Conservation (phyloP, 2,329 filamentous ascomycete species). For the Ophiostoma ips region DNA sequence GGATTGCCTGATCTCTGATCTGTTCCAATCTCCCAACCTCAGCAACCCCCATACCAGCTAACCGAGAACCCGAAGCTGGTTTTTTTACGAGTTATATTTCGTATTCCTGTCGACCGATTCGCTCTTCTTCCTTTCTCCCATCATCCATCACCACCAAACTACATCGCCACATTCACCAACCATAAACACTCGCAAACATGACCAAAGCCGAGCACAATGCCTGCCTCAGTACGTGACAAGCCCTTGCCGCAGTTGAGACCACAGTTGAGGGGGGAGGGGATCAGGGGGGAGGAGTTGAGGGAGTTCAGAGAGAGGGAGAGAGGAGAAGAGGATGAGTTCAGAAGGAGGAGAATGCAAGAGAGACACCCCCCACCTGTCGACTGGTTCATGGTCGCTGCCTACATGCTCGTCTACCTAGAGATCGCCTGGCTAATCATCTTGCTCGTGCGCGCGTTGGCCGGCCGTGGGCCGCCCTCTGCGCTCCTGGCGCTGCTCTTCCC, state of each 20-base stretch:
- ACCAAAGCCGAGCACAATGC: constrained; percentile 44
- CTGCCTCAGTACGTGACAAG: constrained; percentile 41
- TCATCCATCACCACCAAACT: constrained; percentile 13
- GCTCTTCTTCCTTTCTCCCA: neutral
- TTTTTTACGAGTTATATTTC: too few relatives aligned
- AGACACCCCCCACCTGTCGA: constrained; percentile 15
- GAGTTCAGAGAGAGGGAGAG: neutral
- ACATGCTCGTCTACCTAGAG: constrained; percentile 42
- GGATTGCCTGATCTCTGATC: too few relatives aligned
- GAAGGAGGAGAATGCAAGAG: neutral
- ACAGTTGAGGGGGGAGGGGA: constrained; percentile 30
- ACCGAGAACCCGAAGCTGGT: too few relatives aligned
- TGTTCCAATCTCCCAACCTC: too few relatives aligned
- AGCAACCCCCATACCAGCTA: too few relatives aligned
- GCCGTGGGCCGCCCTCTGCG: neutral
- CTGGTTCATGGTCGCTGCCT: constrained; percentile 31
- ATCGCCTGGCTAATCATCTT: constrained; percentile 45
- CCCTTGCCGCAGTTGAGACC: constrained; percentile 35
- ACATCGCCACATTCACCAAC: neutral
- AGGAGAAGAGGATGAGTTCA: neutral
- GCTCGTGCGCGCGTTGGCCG: constrained; percentile 27
- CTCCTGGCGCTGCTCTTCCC: neutral
- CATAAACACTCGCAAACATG: too few relatives aligned
- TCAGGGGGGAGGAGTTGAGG: constrained; percentile 15
- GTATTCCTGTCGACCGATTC: neutral